phyloP scores from a whole-genome alignment of 163 green algal genomes.

The Chlorella variabilis region DNA sequence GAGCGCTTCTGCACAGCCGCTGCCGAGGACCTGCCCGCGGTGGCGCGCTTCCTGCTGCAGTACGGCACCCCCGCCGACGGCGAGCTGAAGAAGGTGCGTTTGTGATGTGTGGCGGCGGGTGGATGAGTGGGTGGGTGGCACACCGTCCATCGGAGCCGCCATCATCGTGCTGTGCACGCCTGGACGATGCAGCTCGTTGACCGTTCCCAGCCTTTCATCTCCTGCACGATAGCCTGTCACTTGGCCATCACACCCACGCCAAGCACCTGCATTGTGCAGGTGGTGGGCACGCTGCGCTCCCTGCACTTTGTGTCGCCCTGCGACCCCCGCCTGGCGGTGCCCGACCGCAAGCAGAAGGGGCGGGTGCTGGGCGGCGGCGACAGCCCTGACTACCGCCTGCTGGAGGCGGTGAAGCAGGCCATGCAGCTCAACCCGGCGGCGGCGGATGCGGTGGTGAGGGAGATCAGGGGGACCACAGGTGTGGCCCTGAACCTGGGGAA shows the following conservation, averaged over 20 bases:
- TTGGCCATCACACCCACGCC: too few relatives aligned
- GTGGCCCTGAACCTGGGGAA: too few relatives aligned
- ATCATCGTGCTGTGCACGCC: not conserved
- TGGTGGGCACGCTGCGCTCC: conserved; percentile 19
- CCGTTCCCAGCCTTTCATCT: not conserved
- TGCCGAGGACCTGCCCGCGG: conserved; percentile 31
- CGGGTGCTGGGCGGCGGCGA: not conserved
- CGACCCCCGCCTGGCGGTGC: conserved; percentile 39
- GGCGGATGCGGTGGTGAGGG: conserved; percentile 20
- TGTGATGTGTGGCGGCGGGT: not conserved
- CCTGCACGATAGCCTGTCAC: too few relatives aligned
- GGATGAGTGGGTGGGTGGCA: too few relatives aligned
- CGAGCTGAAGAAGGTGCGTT: conserved; percentile 9
- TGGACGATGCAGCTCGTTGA: not conserved
- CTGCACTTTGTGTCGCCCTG: conserved; percentile 31
- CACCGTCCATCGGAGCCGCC: too few relatives aligned
- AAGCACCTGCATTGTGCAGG: not conserved
- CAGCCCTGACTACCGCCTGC: conserved; percentile 17
- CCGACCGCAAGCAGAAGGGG: conserved; percentile 42
- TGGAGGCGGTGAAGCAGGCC: conserved; percentile 36
- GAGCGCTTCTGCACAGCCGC: conserved; percentile 23
- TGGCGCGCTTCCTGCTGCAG: conserved; percentile 42
- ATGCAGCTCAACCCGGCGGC: conserved; percentile 35
- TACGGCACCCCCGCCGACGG: not conserved
- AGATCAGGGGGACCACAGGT: conserved; percentile 5